Conservation (phyloP, 257 asterid genomes). For the Rauvolfia tetraphylla region DNA sequence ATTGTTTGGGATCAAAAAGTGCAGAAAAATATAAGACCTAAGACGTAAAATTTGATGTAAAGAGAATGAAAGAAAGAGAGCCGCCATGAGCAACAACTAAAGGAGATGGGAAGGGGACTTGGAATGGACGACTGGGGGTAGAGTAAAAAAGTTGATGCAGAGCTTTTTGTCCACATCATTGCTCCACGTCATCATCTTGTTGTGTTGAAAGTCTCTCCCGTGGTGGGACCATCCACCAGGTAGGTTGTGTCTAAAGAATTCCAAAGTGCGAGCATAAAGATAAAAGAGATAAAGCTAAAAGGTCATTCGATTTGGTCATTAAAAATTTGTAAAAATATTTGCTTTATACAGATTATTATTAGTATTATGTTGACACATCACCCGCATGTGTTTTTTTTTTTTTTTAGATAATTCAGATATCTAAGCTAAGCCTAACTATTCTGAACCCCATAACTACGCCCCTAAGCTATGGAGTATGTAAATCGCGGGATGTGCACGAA, state of each 20-base stretch:
- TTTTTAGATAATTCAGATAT: too few species aligned
- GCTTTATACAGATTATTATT: slow-evolving; percentile 14
- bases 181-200: slow-evolving; percentile 40
- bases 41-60: slow-evolving; percentile 9
- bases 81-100: slow-evolving; percentile 44
- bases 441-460: too few species aligned
- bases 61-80: slow-evolving; percentile 17
- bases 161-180: slow-evolving; percentile 59
- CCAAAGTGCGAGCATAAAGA: slow-evolving; percentile 52
- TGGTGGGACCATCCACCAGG: slow-evolving; percentile 33
- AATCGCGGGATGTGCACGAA: too few species aligned
- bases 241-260: slow-evolving; percentile 45
- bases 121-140: too few species aligned
- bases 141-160: slow-evolving; percentile 44
- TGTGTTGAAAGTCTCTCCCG: slow-evolving; percentile 18
- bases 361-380: slow-evolving; percentile 34
- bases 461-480: too few species aligned
- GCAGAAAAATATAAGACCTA: slow-evolving; percentile 6
- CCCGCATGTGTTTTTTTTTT: slow-evolving; percentile 21
- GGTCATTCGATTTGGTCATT: slow-evolving; percentile 20
- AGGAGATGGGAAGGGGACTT: neutral
- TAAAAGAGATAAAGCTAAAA: slow-evolving; percentile 40
- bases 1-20: slow-evolving; percentile 20
- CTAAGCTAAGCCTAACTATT: too few species aligned
- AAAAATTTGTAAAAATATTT: neutral